Conservation (phyloP, 148 eudicot genomes). For the Silene latifolia region DNA sequence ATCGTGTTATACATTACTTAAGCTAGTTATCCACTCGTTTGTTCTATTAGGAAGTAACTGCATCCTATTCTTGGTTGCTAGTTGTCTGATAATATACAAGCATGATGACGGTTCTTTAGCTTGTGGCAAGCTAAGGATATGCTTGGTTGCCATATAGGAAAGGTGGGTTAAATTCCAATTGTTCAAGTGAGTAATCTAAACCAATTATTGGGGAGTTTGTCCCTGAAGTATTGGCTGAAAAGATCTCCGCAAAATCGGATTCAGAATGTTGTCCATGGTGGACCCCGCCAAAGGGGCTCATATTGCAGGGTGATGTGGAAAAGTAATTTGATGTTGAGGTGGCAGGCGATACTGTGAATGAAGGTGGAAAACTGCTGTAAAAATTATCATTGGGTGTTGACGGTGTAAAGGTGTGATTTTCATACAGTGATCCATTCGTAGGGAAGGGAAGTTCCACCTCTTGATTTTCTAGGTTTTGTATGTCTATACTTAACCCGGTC, state of each 20-base stretch:
- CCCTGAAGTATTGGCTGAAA: conserved; percentile 63
- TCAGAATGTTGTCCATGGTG: conserved; percentile 41
- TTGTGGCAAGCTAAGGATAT: conserved; percentile 30
- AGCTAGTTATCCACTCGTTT: conserved; percentile 9
- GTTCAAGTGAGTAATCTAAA: conserved; percentile 52
- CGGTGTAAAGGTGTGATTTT: conserved; percentile 28
- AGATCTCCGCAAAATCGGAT: conserved; percentile 48
- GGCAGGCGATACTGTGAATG: conserved; percentile 47
- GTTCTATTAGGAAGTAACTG: conserved; percentile 8
- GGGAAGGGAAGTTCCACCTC: conserved; percentile 43
- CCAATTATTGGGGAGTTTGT: conserved; percentile 64
- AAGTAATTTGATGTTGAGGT: conserved; percentile 60
- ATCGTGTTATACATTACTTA: conserved; percentile 10
- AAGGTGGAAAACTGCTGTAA: conserved; percentile 32
- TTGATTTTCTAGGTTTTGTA: conserved; percentile 34
- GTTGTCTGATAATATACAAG: conserved; percentile 19
- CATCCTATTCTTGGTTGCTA: conserved; percentile 10
- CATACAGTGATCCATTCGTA: conserved; percentile 21
- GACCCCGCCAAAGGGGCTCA: conserved; percentile 34
- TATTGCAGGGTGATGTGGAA: conserved; percentile 42
- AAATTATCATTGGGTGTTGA: conserved; percentile 32
- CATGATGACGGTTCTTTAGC: conserved; percentile 10
- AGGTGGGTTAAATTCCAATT: conserved; percentile 36
- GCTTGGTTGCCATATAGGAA: conserved; percentile 48
- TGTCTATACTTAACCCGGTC: conserved; percentile 43